A percentile compares a stretch with the other conserved stretches of the same genome.
Conservation (phyloP, 352 stramenopile species). For the Saprolegnia diclina region DNA sequence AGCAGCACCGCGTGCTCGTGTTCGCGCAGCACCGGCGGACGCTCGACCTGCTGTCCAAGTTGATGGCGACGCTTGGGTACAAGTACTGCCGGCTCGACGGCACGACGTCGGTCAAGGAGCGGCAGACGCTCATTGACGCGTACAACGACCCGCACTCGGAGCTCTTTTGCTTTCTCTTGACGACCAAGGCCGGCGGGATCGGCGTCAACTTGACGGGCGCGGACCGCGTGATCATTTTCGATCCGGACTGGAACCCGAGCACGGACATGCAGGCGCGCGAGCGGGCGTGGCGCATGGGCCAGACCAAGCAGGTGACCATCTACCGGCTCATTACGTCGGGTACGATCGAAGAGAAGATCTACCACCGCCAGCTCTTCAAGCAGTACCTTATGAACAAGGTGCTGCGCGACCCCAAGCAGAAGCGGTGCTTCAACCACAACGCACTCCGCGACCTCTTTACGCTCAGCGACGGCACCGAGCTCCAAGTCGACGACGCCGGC, state of each 20-base stretch:
- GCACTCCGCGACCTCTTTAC: constrained; percentile 96
- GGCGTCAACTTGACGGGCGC: constrained; percentile 95
- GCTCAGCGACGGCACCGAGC: constrained; percentile 54
- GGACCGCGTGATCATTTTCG: constrained; percentile 95
- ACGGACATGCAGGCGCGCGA: constrained; percentile 96
- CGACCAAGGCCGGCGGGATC: constrained; percentile 91
- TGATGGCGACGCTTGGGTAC: constrained; percentile 81
- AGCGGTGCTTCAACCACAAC: constrained; percentile 95
- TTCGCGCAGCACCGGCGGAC: constrained; percentile 97
- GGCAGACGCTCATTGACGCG: constrained; percentile 91
- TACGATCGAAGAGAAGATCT: constrained; percentile 99
- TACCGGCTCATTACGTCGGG: constrained; percentile 93
- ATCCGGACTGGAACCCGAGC: constrained; percentile 99
- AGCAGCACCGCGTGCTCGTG: constrained; percentile 95
- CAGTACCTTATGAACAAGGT: constrained; percentile 97
- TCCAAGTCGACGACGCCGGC: constrained; percentile 22
- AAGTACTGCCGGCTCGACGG: constrained; percentile 95
- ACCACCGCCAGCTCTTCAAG: constrained; percentile 99
- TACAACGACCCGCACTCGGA: constrained; percentile 91
- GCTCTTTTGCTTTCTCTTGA: constrained; percentile 77
- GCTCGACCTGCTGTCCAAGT: constrained; percentile 96
- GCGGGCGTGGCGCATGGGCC: constrained; percentile 93
- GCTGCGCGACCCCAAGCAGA: constrained; percentile 94
- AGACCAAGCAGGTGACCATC: constrained; percentile 82
- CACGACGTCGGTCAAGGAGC: constrained; percentile 90